Percentiles rank a stretch among this genome's conserved stretches.
Evolutionary conservation across 2,329 filamentous ascomycete species (phyloP).

Genomic region (Kalaharituber pfeilii): DNA sequence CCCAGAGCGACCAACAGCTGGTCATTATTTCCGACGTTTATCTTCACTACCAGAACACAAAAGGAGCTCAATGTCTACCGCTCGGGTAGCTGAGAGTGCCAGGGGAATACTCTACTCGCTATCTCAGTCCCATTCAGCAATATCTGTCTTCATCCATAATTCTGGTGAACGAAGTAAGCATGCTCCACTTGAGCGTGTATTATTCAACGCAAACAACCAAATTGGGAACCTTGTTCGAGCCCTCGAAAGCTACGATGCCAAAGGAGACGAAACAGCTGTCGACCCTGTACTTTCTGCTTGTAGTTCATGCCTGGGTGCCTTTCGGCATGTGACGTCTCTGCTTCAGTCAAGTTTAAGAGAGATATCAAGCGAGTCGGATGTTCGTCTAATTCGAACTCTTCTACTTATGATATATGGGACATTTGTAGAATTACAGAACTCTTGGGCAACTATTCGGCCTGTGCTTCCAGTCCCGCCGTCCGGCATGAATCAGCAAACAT

Average conservation of each 20-base stretch:
- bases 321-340: slow-evolving; percentile 20
- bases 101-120: slow-evolving; percentile 22
- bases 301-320: slow-evolving; percentile 19
- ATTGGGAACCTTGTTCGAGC: slow-evolving; percentile 20
- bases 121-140: slow-evolving; percentile 20
- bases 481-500: background rate
- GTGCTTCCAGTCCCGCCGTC: slow-evolving; percentile 12
- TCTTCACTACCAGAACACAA: slow-evolving; percentile 16
- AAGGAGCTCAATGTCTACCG: slow-evolving; percentile 13
- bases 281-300: slow-evolving; percentile 21
- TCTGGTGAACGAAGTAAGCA: slow-evolving; percentile 18
- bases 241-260: slow-evolving; percentile 19
- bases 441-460: slow-evolving; percentile 19
- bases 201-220: slow-evolving; percentile 21
- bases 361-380: slow-evolving; percentile 15
- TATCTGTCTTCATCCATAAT: slow-evolving; percentile 19
- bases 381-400: slow-evolving; percentile 19
- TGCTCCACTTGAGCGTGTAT: slow-evolving; percentile 20
- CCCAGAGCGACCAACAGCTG: slow-evolving; percentile 11
- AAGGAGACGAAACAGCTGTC: slow-evolving; percentile 16
- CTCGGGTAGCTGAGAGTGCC: slow-evolving; percentile 19
- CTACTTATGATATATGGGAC: slow-evolving; percentile 22
- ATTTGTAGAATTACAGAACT: slow-evolving; percentile 20
- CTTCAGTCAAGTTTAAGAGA: slow-evolving; percentile 17
- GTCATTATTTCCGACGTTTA: slow-evolving; percentile 20